Evolutionary conservation across 2,329 filamentous ascomycete genomes (phyloP), one percentile per base, ranked within the genome.

Genomic region (Fusarium pseudoanthophilum): DNA sequence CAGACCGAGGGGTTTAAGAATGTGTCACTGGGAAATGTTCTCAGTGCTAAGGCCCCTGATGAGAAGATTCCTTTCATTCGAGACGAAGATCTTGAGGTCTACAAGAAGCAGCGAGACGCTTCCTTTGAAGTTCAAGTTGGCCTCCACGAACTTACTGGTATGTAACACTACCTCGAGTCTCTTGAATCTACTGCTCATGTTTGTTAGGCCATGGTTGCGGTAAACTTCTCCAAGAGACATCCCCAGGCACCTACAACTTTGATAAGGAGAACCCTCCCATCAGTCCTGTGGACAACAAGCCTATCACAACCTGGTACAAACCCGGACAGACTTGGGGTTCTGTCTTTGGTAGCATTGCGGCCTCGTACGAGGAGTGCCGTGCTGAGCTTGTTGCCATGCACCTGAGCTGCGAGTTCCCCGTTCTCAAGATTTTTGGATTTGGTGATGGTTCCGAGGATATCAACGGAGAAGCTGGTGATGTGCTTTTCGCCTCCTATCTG

Each of bases 101-200:
- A 92, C 82, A 89, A 92, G 76, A 92, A 93, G 79, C 95, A 94
- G 82, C 93, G 94, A 16, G 95, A 98, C 78, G 88, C 90, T 11
- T 92, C 95, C 1, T 98, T 98, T 77, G 95, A 98, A 82, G 94
- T 98, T 5, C 95, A 98, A 83, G 95, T 99, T 55, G 95, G 95
- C 30, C 91, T 98, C 26, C 95, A 98, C 82, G 95, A 98, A 81
- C 90, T 98, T 58, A 90, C 85, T 79, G 87, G 84, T 84, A 75
- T 68, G 79, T 74, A 11, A 26, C 18, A 30, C 15, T 11, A 4
- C 32, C 18, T 15, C 24, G 14, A 39, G 14, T 40, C 51, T 28
- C 51, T 37, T 58, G 56, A 10, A 37, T 42, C 45, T 16, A 42
- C 34, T 37, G 20, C 71, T 80, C 55, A 80, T 43, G 37, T 21